A percentile compares a stretch with the other conserved stretches of the same genome.
These are phyloP conservation scores for Eutrema yunnanense DNA, from an alignment of 345 rosid genomes.

Conservation along the genomic window DNA sequence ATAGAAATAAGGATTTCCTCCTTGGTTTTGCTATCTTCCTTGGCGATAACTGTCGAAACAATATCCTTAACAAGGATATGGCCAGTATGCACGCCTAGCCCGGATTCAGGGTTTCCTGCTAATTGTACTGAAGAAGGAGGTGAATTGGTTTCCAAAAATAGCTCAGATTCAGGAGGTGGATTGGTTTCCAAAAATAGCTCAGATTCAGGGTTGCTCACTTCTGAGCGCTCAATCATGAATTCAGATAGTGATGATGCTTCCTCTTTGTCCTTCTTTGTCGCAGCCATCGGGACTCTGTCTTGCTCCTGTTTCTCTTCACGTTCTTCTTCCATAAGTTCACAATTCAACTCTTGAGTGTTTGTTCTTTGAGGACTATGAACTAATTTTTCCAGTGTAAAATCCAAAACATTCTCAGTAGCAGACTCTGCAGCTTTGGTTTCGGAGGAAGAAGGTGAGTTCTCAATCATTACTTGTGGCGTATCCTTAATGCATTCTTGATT, in stretches of 20 bases:
- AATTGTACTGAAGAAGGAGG: too few species aligned
- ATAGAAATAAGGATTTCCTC: not conserved
- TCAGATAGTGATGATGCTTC: not conserved
- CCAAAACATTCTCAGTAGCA: slow-evolving; percentile 7
- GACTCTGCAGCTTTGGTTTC: not conserved
- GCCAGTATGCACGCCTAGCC: not conserved
- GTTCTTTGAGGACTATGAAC: not conserved
- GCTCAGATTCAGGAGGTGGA: not conserved
- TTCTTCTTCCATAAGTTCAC: not conserved
- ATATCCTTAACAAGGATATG: not conserved
- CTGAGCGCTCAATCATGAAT: not conserved
- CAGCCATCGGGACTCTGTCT: not conserved
- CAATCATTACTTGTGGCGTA: not conserved
- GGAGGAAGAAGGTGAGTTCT: not conserved
- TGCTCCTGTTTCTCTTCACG: not conserved
- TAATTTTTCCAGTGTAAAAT: not conserved
- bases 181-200: not conserved
- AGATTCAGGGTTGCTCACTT: not conserved
- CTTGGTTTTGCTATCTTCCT: not conserved
- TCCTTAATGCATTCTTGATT: not conserved
- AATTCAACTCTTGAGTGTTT: not conserved
- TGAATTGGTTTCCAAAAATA: too few species aligned
- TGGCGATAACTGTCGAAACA: not conserved
- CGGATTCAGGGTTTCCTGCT: not conserved
- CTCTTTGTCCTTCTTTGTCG: not conserved